Evolutionary conservation across 78 protist genomes (phyloP), one percentile per base, ranked within the genome.

Genomic region (Ministeria vibrans): DNA sequence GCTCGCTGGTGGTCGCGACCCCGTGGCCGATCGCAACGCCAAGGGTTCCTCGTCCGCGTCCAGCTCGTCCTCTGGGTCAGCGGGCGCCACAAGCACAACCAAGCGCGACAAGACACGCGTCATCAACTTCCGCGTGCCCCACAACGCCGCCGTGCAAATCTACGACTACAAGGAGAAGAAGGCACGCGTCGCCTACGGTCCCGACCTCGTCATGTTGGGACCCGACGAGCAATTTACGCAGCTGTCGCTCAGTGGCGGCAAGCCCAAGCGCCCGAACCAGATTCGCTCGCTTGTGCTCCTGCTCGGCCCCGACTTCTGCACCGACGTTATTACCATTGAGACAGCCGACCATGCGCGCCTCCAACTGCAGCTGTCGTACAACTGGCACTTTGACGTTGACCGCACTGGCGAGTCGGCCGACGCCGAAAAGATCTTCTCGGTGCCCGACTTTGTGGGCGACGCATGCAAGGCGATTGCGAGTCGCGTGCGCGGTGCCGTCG

Each of bases 401-500:
- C 85, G 78, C 64, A 61, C 53, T 75, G 53, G 42, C 82, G 41
- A 43, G 81, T 68, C 7, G 13, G 81, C 43, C 69, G 89, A 87
- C 23, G 85, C 88, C 51, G 82, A 51, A 44, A 85, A 88, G 81
- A 34, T 94, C 59, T 94, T 94, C 84, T 72, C 83, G 39, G 90
- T 91, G 42, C 92, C 95, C 36, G 98, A 95, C 88, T 95, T 95
- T 46, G 89, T 95, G 41, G 98, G 98, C 75, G 94, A 95, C 82
- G 49, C 86, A 32, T 95, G 98, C 90, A 93, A 92, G 86, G 88
- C 97, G 39, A 83, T 93, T 34, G 95, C 95, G 2, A 84, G 92
- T 18, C 80, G 91, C 61, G 84, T 95, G 59, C 91, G 98, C 34
- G 98, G 94, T 69, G 93, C 90, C 53, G 95, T 90, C 7, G 97